Evolutionary conservation across 2,329 filamentous ascomycete genomes (phyloP).

Genomic region (Penicillium sp.): DNA sequence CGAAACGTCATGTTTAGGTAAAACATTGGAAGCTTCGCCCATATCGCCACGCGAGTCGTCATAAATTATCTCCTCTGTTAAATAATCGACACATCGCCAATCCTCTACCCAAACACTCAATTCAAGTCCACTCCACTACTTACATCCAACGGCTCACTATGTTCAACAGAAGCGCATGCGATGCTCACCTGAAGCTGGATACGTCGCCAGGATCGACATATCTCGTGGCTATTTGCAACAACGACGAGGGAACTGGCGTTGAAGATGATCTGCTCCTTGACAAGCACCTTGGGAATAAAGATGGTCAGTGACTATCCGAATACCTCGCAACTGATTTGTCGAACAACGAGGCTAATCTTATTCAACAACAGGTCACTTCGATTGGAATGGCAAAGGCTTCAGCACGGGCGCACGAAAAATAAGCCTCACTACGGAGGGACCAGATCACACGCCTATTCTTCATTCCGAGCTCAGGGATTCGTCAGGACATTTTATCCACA

Average conservation of each 20-base stretch:
- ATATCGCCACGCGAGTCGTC: background rate
- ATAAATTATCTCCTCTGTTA: background rate
- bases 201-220: constrained; percentile 2
- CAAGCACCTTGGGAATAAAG: constrained; percentile 14
- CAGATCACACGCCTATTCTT: constrained; percentile 12
- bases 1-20: background rate
- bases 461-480: constrained; percentile 11
- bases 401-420: constrained; percentile 14
- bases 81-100: background rate
- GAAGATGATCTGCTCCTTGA: constrained; percentile 14
- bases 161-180: constrained; percentile 17
- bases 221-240: constrained; percentile 19
- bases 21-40: background rate
- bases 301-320: constrained; percentile 7
- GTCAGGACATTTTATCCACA: constrained; percentile 5
- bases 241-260: constrained; percentile 17
- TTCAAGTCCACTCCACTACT: background rate
- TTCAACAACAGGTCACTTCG: constrained; percentile 10
- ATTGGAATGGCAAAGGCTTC: constrained; percentile 14
- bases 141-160: background rate
- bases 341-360: background rate
- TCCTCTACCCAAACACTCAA: background rate
- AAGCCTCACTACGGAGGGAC: constrained; percentile 10
- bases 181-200: constrained; percentile 11
- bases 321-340: background rate